phyloP scores from a whole-genome alignment of 345 rosid genomes.

The Reutealis trisperma region DNA sequence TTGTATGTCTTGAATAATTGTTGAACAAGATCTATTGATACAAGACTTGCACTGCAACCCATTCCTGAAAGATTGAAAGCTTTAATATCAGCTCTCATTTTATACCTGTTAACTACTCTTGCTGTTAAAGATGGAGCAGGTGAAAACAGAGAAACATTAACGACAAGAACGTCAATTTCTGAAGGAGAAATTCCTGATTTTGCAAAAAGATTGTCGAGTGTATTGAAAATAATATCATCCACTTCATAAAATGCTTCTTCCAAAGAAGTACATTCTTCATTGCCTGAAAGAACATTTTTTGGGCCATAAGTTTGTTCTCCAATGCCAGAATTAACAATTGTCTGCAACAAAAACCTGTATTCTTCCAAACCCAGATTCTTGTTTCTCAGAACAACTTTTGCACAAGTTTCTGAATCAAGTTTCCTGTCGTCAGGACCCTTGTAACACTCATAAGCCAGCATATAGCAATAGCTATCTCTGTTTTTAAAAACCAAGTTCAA shows the following conservation, averaged over 20 bases:
- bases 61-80: constrained; percentile 67
- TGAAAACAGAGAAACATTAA: constrained; percentile 64
- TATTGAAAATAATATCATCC: constrained; percentile 55
- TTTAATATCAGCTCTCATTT: constrained; percentile 64
- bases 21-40: constrained; percentile 52
- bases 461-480: constrained; percentile 50
- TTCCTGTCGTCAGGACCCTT: constrained; percentile 44
- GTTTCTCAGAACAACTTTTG: constrained; percentile 46
- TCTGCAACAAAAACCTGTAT: constrained; percentile 59
- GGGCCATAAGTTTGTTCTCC: constrained; percentile 78
- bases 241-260: constrained; percentile 49
- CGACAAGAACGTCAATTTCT: constrained; percentile 59
- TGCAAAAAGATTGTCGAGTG: constrained; percentile 57
- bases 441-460: constrained; percentile 73
- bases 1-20: constrained; percentile 44
- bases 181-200: constrained; percentile 52
- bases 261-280: constrained; percentile 48
- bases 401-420: constrained; percentile 55
- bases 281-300: constrained; percentile 46
- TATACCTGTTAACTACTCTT: constrained; percentile 61
- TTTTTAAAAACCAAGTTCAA: constrained; percentile 30
- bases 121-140: constrained; percentile 67
- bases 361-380: constrained; percentile 60
- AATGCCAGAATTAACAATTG: constrained; percentile 63
- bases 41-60: constrained; percentile 65